These are phyloP conservation scores for Leccinum disarticulatum DNA, from an alignment of 768 basidiomycete species.

Conservation along the genomic window DNA sequence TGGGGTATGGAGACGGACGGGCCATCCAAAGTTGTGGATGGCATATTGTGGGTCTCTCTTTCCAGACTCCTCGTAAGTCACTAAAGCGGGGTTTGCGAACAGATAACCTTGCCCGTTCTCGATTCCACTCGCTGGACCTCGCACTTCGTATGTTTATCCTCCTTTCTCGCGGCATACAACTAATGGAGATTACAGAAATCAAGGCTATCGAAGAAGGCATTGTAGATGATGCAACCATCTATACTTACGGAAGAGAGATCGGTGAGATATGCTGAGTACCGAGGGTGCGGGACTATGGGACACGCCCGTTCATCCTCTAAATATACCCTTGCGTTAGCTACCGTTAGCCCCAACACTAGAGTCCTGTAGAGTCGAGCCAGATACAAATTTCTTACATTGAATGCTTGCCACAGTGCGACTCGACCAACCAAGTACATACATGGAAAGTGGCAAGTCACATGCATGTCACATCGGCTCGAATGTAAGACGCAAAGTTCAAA, in stretches of 20 bases:
- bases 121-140: slow-evolving; percentile 31
- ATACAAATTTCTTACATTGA: no score
- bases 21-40: slow-evolving; percentile 37
- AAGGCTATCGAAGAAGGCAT: slow-evolving; percentile 31
- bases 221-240: slow-evolving; percentile 13
- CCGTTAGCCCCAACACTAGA: no score
- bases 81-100: neutral
- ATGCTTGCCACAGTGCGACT: no score
- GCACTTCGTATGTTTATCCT: slow-evolving; percentile 26
- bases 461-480: no score
- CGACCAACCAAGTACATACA: no score
- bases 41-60: slow-evolving; percentile 20
- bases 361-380: no score
- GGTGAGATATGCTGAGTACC: neutral
- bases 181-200: slow-evolving; percentile 24
- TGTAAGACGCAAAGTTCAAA: no score
- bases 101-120: slow-evolving; percentile 25
- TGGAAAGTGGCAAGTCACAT: no score
- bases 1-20: slow-evolving; percentile 37
- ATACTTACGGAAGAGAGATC: slow-evolving; percentile 2
- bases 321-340: no score
- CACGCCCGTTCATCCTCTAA: no score
- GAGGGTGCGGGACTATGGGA: neutral
- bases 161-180: neutral
- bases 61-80: neutral